phyloP scores from a whole-genome alignment of 2,329 filamentous ascomycete species.

The Aspergillus flavus region DNA sequence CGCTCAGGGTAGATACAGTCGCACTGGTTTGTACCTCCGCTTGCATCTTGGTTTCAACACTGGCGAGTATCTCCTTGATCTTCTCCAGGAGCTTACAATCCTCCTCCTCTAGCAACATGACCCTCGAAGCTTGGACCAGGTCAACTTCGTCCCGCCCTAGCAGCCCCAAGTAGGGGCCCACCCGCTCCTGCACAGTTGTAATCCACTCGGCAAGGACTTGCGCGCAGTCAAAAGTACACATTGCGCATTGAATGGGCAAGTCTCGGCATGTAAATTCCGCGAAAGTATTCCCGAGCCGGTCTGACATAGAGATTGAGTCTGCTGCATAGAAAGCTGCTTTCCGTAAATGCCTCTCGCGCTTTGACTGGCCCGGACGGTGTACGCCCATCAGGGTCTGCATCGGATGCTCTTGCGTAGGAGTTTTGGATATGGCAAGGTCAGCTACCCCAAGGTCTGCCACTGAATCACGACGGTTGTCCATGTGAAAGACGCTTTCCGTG shows the following conservation, averaged over 20 bases:
- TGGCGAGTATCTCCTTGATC: constrained; percentile 75
- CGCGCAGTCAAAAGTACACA: constrained; percentile 92
- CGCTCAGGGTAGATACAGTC: constrained; percentile 54
- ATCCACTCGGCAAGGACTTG: constrained; percentile 95
- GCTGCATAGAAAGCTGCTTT: constrained; percentile 96
- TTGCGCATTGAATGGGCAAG: constrained; percentile 83
- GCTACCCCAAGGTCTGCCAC: constrained; percentile 39
- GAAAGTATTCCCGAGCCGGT: constrained; percentile 82
- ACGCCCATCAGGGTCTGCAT: constrained; percentile 33
- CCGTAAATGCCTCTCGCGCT: constrained; percentile 82
- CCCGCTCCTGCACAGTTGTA: constrained; percentile 86
- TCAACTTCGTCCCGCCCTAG: constrained; percentile 83
- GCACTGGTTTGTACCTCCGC: constrained; percentile 58
- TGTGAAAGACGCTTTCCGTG: constrained; percentile 18
- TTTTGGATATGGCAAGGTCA: constrained; percentile 41
- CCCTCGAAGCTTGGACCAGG: constrained; percentile 75
- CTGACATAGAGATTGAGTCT: constrained; percentile 85
- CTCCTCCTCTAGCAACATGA: constrained; percentile 90
- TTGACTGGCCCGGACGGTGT: constrained; percentile 52
- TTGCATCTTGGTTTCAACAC: constrained; percentile 78
- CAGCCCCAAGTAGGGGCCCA: constrained; percentile 86
- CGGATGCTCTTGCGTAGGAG: constrained; percentile 36
- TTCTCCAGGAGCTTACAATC: constrained; percentile 84
- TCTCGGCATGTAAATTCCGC: constrained; percentile 82
- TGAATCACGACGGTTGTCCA: constrained; percentile 35